Evolutionary conservation across 768 basidiomycete species (phyloP).

Genomic region (Boletus speciosus): DNA sequence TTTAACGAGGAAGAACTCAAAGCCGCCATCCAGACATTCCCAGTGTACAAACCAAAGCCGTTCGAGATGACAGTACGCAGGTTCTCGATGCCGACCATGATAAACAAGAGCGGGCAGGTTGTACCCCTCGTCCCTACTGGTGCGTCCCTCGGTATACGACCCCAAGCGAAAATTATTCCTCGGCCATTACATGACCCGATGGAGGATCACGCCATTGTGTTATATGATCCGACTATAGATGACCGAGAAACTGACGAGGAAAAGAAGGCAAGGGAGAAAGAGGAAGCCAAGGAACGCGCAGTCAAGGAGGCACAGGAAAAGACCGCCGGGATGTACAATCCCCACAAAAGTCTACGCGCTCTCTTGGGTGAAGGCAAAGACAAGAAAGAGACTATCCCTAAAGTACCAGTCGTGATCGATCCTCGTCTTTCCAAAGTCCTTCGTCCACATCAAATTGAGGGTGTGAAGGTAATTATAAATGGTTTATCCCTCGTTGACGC

Average conservation of each 20-base stretch:
- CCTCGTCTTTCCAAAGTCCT: constrained; percentile 83
- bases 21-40: constrained; percentile 64
- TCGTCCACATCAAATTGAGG: constrained; percentile 96
- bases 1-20: constrained; percentile 62
- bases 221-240: constrained; percentile 96
- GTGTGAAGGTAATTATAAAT: constrained; percentile 74
- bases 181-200: constrained; percentile 96
- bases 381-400: constrained; percentile 61
- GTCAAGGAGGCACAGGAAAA: constrained; percentile 65
- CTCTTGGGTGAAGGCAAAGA: constrained; percentile 70
- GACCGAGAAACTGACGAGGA: constrained; percentile 89
- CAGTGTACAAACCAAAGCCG: constrained; percentile 79
- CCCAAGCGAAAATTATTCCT: constrained; percentile 75
- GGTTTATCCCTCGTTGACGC: neutral
- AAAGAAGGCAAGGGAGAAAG: constrained; percentile 65
- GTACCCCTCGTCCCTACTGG: constrained; percentile 58
- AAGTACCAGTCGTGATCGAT: constrained; percentile 97
- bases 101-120: constrained; percentile 61
- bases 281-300: constrained; percentile 63
- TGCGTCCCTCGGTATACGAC: constrained; percentile 80
- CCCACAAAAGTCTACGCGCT: constrained; percentile 86
- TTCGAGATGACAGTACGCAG: constrained; percentile 57
- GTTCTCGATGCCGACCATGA: constrained; percentile 85
- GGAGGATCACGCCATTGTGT: constrained; percentile 95
- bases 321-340: constrained; percentile 73